Conservation (phyloP, 2,329 filamentous ascomycete genomes). For the Colletotrichum coccodes region DNA sequence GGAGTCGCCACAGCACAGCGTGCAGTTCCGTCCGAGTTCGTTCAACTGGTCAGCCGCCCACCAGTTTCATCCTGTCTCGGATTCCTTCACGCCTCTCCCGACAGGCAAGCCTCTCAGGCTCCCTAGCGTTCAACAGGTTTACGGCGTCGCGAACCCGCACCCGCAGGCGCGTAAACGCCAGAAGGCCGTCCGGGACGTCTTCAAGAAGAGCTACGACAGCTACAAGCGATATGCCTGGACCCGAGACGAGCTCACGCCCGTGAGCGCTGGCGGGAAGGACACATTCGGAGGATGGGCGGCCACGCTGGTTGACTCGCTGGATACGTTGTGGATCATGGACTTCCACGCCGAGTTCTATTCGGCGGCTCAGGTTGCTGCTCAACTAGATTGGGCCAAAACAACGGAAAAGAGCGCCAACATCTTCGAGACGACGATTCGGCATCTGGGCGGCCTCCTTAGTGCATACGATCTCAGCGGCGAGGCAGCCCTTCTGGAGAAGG, state of each 20-base stretch:
- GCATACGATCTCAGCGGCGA: slow-evolving; percentile 74
- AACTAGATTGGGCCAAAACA: slow-evolving; percentile 64
- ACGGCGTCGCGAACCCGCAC: slow-evolving; percentile 49
- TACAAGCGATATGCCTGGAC: slow-evolving; percentile 57
- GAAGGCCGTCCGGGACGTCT: slow-evolving; percentile 45
- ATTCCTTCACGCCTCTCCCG: slow-evolving; percentile 44
- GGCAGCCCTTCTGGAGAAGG: slow-evolving; percentile 67
- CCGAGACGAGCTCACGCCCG: slow-evolving; percentile 55
- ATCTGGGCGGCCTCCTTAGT: slow-evolving; percentile 75
- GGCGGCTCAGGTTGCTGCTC: slow-evolving; percentile 52
- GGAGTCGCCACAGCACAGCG: slow-evolving; percentile 26
- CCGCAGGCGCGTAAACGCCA: slow-evolving; percentile 32
- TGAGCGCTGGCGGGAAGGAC: slow-evolving; percentile 49
- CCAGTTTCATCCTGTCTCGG: slow-evolving; percentile 41
- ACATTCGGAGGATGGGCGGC: slow-evolving; percentile 60
- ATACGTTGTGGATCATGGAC: slow-evolving; percentile 66
- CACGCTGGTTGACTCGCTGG: slow-evolving; percentile 57
- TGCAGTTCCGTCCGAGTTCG: slow-evolving; percentile 37
- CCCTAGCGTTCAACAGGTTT: slow-evolving; percentile 46
- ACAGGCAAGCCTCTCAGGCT: slow-evolving; percentile 38
- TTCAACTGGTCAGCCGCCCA: slow-evolving; percentile 44
- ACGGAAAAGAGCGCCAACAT: slow-evolving; percentile 61
- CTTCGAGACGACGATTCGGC: slow-evolving; percentile 78
- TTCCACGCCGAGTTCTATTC: slow-evolving; percentile 60
- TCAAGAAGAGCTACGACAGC: slow-evolving; percentile 49